Conservation (phyloP, 2,329 filamentous ascomycete species). For the Harringtonia lauricola region DNA sequence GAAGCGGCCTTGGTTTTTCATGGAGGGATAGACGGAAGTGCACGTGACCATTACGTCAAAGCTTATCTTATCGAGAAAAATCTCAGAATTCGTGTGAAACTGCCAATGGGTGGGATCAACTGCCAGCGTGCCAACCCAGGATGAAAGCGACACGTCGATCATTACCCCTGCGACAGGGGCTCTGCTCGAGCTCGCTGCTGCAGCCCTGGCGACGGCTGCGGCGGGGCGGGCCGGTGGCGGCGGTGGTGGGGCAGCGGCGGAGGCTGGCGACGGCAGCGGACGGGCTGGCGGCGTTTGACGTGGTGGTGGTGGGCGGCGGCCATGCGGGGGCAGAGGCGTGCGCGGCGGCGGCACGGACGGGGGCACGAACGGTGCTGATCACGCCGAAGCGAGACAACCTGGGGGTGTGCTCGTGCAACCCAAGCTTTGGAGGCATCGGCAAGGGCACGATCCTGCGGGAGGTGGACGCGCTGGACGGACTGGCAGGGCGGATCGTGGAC, state of each 20-base stretch:
- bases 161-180: too few species aligned
- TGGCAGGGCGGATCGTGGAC: conserved; percentile 82
- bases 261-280: conserved; percentile 8
- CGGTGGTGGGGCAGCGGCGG: not conserved
- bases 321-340: conserved; percentile 94
- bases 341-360: conserved; percentile 77
- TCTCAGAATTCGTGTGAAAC: too few species aligned
- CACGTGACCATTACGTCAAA: too few species aligned
- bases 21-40: too few species aligned
- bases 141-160: too few species aligned
- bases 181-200: too few species aligned
- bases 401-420: conserved; percentile 92
- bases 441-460: conserved; percentile 95
- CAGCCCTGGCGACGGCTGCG: not conserved
- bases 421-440: conserved; percentile 94
- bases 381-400: conserved; percentile 84
- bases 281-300: conserved; percentile 54
- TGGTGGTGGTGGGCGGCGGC: conserved; percentile 89
- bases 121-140: too few species aligned
- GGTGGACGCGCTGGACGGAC: conserved; percentile 85
- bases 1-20: conserved; percentile 30
- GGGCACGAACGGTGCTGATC: conserved; percentile 79
- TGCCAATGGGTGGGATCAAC: too few species aligned
- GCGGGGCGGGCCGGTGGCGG: not conserved
- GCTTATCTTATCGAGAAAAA: too few species aligned